Base-by-base conservation (phyloP, 2,329 filamentous ascomycete species). In the Aspergillus calidoustus region DNA sequence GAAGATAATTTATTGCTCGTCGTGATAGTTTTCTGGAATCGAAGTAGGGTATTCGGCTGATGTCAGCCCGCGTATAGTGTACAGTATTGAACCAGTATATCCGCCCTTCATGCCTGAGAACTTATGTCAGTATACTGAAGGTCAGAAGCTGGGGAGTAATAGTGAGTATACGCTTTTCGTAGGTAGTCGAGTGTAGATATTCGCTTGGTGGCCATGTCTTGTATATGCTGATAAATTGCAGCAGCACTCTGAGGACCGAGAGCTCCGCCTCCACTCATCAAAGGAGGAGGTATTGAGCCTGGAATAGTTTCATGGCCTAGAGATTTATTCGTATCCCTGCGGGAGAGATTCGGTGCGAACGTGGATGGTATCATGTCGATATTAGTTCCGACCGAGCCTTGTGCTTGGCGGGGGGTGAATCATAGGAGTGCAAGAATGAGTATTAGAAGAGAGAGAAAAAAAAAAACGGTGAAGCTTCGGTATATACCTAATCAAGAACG, bases 61-160 rank as follows among this genome's bases (percentile, higher is more conserved):
- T 84, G 76, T 97, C 92, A 31, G 86, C 78, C 71, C 92, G 91
- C 67, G 93, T 91, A 78, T 97, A 97, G 72, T 96, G 90, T 63
- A 97, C 87, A 0, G 95, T 97, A 79, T 97, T 97, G 83, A 98
- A 97, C 93, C 95, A 98, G 81, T 96, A 98, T 47, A 97, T 89
- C 61, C 92, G 89, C 63, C 94, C 93, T 79, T 97, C 93, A 74
- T 99, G 93, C 30, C 92, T 96, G 74, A 55, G 57, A 51, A 30
- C 48, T 46, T 56, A 41, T 17, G 47, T 70, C 60, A 72, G 66
- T 46, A 51, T 23, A 23, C 41, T 31, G 23, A 15, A 50, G 17
- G 22, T 23, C 17, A 4, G 9, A 11, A 49, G 17, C 15, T 8
- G 38, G 22, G 28, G 9, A 49, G 8, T 15, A 22, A 54, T 34